phyloP scores from a whole-genome alignment of 1,284 basidiomycete species.

The Trichosporon ovoides region DNA sequence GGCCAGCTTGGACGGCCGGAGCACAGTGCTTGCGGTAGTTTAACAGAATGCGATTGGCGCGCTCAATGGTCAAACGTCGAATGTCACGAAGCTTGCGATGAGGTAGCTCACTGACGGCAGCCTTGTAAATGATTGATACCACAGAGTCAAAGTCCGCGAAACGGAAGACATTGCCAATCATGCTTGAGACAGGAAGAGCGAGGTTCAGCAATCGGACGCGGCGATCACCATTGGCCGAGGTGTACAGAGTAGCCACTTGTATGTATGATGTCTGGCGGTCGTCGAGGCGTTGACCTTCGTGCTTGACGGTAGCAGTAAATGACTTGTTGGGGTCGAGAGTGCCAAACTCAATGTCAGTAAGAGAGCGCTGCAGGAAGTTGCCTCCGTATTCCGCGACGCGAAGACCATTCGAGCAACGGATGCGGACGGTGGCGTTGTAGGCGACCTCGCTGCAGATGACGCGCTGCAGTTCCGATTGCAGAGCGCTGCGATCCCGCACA shows the following conservation, averaged over 20 bases:
- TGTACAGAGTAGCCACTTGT: slow-evolving; percentile 90
- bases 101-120: slow-evolving; percentile 66
- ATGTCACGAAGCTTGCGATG: slow-evolving; percentile 67
- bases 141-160: slow-evolving; percentile 87
- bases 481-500: slow-evolving; percentile 60
- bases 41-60: slow-evolving; percentile 74
- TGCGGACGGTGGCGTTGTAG: slow-evolving; percentile 73
- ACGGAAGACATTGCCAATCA: slow-evolving; percentile 88
- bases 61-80: slow-evolving; percentile 76
- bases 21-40: slow-evolving; percentile 91
- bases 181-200: slow-evolving; percentile 68
- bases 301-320: slow-evolving; percentile 64
- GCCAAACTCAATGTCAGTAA: slow-evolving; percentile 75
- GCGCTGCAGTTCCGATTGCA: slow-evolving; percentile 69
- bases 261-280: slow-evolving; percentile 73
- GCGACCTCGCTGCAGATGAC: slow-evolving; percentile 67
- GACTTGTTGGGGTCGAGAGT: slow-evolving; percentile 76
- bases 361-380: slow-evolving; percentile 70
- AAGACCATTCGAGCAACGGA: slow-evolving; percentile 82
- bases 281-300: slow-evolving; percentile 58
- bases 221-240: slow-evolving; percentile 69
- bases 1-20: slow-evolving; percentile 69
- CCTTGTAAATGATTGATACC: slow-evolving; percentile 68
- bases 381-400: slow-evolving; percentile 69
- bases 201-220: slow-evolving; percentile 83